Base-by-base conservation (phyloP, 495 filamentous ascomycete species). In the Xylaria venustula region DNA sequence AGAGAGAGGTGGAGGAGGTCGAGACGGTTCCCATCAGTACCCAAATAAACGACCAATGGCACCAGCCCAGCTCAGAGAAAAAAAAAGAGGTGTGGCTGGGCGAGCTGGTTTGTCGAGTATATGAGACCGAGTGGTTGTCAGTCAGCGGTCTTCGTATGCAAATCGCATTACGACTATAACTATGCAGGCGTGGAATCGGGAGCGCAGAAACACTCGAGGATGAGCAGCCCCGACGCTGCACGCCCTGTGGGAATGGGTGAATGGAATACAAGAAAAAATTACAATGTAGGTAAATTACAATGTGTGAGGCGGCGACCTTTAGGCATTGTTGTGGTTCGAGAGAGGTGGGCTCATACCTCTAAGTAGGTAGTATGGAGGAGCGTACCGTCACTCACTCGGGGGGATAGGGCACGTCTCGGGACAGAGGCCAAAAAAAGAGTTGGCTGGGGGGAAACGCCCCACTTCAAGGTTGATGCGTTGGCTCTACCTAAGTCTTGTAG, bases 381-480 rank as follows among this genome's bases (percentile, higher is more conserved):
- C 30, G 11, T 34, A 5, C 37, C 14, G 37, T 40, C 37, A 15
- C 37, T 15, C 37, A 15, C 3, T 3, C 14, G 15, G 37, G 37
- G 37, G 37, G 15, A 15, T 15, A 40, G 37, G 37, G 37, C 37
- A 40, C 6, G 14, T 40, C 37, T 15, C 14, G 37, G 37, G 20
- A 37, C 34, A 14, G 41, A 44, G 58, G 11, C 41, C 49, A 40
- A 61, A 61, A 59, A 60, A 62, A 62, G 60, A 66, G 64, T 61
- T 70, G 67, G 62, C 67, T 68, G 58, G 70, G 70, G 55, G 40
- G 26, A n/a, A n/a, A 19, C 32, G 30, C 47, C 57, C 57, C 40
- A 40, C 30, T 30, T 34, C 42, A 3, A 9, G 17, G 54, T 65
- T 67, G 66, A 69, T 73, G 71, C 66, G 71, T 63, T 73, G 71